Evolutionary conservation across 2,329 filamentous ascomycete species (phyloP).

Genomic region (Boeremia lycopersici): DNA sequence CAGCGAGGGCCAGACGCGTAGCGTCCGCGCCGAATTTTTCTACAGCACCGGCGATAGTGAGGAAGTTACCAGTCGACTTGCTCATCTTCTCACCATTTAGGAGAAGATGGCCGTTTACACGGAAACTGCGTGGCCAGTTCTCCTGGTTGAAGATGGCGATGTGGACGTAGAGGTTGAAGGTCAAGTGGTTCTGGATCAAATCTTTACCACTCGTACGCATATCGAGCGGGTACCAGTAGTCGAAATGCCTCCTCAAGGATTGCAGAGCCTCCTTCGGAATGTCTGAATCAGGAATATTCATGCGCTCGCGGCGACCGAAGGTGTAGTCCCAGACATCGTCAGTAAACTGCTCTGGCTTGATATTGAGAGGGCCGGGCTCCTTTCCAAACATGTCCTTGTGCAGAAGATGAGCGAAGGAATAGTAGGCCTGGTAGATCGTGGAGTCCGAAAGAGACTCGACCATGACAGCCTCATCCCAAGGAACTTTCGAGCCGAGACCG

Average conservation of each 20-base stretch:
- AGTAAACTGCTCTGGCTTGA: conserved; percentile 84
- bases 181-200: conserved; percentile 77
- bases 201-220: conserved; percentile 86
- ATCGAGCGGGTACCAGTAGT: conserved; percentile 97
- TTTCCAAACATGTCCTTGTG: conserved; percentile 88
- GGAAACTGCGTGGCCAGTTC: conserved; percentile 86
- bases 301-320: conserved; percentile 77
- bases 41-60: conserved; percentile 84
- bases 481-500: conserved; percentile 89
- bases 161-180: conserved; percentile 94
- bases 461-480: conserved; percentile 89
- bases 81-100: conserved; percentile 99
- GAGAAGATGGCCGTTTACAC: conserved; percentile 90
- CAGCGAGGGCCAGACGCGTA: conserved; percentile 85
- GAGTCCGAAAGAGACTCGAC: conserved; percentile 92
- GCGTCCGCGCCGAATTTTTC: conserved; percentile 96
- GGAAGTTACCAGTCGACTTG: conserved; percentile 96
- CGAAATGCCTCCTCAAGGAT: conserved; percentile 86
- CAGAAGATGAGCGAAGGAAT: conserved; percentile 66
- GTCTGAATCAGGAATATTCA: conserved; percentile 70
- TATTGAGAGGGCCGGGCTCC: conserved; percentile 45
- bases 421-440: conserved; percentile 85
- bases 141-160: conserved; percentile 84
- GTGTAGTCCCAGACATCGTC: conserved; percentile 97
- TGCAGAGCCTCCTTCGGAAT: conserved; percentile 77